Evolutionary conservation across 2,329 filamentous ascomycete genomes (phyloP).

Genomic region (Helotiales sp.): DNA sequence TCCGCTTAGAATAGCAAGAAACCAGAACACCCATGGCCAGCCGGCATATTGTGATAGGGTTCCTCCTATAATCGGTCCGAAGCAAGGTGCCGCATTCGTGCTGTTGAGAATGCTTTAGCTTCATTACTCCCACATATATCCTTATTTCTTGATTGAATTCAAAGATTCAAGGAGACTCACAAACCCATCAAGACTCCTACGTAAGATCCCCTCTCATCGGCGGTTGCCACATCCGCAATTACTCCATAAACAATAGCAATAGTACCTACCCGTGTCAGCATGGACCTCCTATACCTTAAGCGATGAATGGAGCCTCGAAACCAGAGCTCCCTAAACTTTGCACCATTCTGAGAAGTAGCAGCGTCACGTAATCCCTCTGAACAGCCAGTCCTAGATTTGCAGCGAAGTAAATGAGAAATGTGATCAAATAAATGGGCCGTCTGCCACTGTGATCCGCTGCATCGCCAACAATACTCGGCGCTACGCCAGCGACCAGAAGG

Average conservation of each 20-base stretch:
- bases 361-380: slow-evolving; percentile 45
- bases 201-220: slow-evolving; percentile 61
- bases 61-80: slow-evolving; percentile 37
- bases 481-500: slow-evolving; percentile 49
- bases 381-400: slow-evolving; percentile 55
- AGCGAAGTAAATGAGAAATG: slow-evolving; percentile 51
- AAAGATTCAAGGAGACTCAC: no score
- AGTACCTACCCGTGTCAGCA: no score
- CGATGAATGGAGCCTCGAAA: no score
- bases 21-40: slow-evolving; percentile 40
- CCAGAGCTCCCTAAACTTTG: slow-evolving; percentile 60
- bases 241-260: slow-evolving; percentile 62
- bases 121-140: no score
- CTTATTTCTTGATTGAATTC: no score
- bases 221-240: slow-evolving; percentile 67
- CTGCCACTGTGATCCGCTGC: slow-evolving; percentile 54
- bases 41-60: slow-evolving; percentile 34
- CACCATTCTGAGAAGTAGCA: slow-evolving; percentile 54
- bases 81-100: slow-evolving; percentile 13
- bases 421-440: slow-evolving; percentile 51
- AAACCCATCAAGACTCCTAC: slow-evolving; percentile 38
- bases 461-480: slow-evolving; percentile 52
- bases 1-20: slow-evolving; percentile 36
- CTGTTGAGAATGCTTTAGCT: no score
- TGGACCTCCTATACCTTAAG: no score